Evolutionary conservation across 2,329 filamentous ascomycete genomes (phyloP), one percentile per base, ranked within the genome.

Genomic region (Pseudogymnoascus sp.): DNA sequence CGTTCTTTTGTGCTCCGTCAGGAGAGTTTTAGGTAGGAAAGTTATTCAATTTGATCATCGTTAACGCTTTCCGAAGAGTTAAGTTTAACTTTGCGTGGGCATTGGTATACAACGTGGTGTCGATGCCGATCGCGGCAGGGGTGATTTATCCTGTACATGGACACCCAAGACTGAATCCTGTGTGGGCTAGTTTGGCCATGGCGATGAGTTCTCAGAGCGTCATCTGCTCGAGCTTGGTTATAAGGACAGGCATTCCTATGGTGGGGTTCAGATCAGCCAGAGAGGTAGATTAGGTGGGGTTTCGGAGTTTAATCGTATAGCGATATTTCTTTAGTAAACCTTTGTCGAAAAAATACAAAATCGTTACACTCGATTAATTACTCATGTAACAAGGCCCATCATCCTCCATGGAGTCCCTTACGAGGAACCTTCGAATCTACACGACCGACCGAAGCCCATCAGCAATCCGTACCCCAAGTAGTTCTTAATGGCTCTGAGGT

Each of bases 181-280:
- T 89, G 1, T 96, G 92, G 92, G 92, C 92, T 4, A 87, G 85
- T 65, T 74, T 96, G 70, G 92, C 92, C 0, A 97, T 96, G 92
- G 92, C 92, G 23, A 73, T 92, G 71, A 96, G 91, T 73, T 92
- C 88, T 72, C 85, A 96, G 65, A 94, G 89, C 68, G 92, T 97
- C 48, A 88, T 96, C 57, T 74, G 83, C 69, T 26, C 23, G 23
- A 26, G 23, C 6, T 26, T 26, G 23, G 23, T 84, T 59, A 73
- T 96, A 74, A 81, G 86, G 70, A 79, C 72, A 60, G 67, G 63
- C 58, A 59, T 76, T 33, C 73, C 72, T 3, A 70, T 71, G n/a
- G 62, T 79, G 19, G 77, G 77, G 9, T 79, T 78, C 15, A 33
- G 55, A 37, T 37, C 23, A 62, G 61, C 56, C 34, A 62, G 48